Conservation (phyloP, 2,329 filamentous ascomycete species). For the Fusarium oxysporum region DNA sequence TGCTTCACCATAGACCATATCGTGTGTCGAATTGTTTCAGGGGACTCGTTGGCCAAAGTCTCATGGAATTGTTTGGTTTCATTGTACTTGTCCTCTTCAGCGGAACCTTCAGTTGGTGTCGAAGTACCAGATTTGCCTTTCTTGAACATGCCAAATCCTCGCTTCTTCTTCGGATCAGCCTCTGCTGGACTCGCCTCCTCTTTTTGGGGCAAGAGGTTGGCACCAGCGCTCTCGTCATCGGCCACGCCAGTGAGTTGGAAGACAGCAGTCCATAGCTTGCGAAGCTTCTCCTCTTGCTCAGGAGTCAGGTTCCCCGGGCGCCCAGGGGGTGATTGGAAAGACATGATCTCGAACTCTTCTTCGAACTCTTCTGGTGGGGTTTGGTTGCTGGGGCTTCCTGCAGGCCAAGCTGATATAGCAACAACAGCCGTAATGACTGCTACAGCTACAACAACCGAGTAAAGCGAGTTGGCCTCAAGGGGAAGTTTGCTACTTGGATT, state of each 20-base stretch:
- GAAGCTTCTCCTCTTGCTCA: conserved; percentile 89
- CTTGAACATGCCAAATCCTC: conserved; percentile 73
- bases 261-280: conserved; percentile 84
- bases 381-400: not conserved
- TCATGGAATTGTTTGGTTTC: conserved; percentile 88
- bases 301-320: conserved; percentile 87
- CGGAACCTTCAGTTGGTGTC: conserved; percentile 56
- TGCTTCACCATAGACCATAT: conserved; percentile 97
- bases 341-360: conserved; percentile 51
- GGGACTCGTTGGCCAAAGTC: conserved; percentile 79
- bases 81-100: conserved; percentile 88
- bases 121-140: conserved; percentile 56
- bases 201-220: conserved; percentile 32
- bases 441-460: conserved; percentile 25
- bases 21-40: conserved; percentile 81
- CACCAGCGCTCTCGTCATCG: conserved; percentile 42
- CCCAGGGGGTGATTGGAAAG: conserved; percentile 68
- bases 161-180: conserved; percentile 76
- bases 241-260: conserved; percentile 79
- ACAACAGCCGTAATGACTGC: conserved; percentile 26
- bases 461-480: conserved; percentile 36
- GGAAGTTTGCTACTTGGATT: conserved; percentile 1
- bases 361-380: conserved; percentile 12
- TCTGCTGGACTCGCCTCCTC: conserved; percentile 44
- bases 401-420: conserved; percentile 32